phyloP scores from a whole-genome alignment of 176 grass and related monocot genomes.

The Thinopyrum elongatum region DNA sequence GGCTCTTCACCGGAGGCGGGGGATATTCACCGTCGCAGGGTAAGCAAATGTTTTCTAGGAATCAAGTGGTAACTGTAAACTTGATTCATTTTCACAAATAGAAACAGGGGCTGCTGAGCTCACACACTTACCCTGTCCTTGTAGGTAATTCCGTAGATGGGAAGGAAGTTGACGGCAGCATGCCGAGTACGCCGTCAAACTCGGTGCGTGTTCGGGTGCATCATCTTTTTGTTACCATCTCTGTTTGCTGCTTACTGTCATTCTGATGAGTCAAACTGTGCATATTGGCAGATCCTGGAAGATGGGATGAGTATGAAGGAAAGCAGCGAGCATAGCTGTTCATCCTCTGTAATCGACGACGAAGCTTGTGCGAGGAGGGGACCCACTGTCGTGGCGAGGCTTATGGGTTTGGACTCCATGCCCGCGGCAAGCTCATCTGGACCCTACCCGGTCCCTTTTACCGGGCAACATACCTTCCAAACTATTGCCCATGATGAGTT shows the following conservation, averaged over 20 bases:
- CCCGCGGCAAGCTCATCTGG: constrained; percentile 46
- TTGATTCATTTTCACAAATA: neutral
- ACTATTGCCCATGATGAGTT: constrained; percentile 29
- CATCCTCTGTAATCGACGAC: constrained; percentile 67
- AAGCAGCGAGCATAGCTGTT: constrained; percentile 65
- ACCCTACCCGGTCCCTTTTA: constrained; percentile 33
- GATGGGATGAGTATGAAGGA: constrained; percentile 61
- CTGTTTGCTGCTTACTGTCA: neutral
- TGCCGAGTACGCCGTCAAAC: constrained; percentile 34
- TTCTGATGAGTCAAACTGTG: neutral
- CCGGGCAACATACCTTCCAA: constrained; percentile 14
- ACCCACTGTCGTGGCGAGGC: constrained; percentile 75
- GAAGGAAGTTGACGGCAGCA: constrained; percentile 36
- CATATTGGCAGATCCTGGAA: constrained; percentile 52
- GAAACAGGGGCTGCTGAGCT: neutral
- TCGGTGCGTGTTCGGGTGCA: constrained; percentile 33
- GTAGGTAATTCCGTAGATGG: constrained; percentile 38
- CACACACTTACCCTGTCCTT: neutral
- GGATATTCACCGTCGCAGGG: constrained; percentile 17
- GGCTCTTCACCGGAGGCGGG: constrained; percentile 40
- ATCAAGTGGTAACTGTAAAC: neutral
- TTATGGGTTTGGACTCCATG: constrained; percentile 96
- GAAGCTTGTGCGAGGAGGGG: constrained; percentile 47
- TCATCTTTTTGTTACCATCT: neutral
- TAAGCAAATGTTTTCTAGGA: constrained; percentile 2